Percentiles rank a stretch among this genome's conserved stretches.
phyloP scores from a whole-genome alignment of 768 basidiomycete genomes.

The Russula vinacea region DNA sequence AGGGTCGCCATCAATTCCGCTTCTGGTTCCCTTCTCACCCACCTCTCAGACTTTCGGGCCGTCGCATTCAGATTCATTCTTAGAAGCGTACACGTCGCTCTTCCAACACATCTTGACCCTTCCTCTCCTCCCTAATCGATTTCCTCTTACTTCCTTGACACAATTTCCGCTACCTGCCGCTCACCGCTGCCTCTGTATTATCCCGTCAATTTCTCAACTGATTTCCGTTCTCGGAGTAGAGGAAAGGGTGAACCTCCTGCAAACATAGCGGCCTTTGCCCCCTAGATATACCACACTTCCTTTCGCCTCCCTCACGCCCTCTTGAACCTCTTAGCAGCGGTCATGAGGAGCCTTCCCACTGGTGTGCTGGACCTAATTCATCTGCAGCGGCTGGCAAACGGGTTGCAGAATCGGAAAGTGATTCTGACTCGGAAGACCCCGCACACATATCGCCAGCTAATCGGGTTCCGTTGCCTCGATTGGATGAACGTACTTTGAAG shows the following conservation, averaged over 20 bases:
- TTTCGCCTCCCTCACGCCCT: constrained; percentile 48
- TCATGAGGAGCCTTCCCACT: constrained; percentile 54
- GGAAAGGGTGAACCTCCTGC: constrained; percentile 58
- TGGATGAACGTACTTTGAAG: constrained; percentile 60
- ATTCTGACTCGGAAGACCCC: no score
- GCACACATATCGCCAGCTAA: constrained; percentile 35
- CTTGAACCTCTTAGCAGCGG: constrained; percentile 47
- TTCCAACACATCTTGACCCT: constrained; percentile 37
- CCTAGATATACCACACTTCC: constrained; percentile 57
- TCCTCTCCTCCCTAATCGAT: constrained; percentile 73
- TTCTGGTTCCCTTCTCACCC: constrained; percentile 60
- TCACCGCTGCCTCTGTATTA: constrained; percentile 41
- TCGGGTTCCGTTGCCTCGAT: constrained; percentile 37
- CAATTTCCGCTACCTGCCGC: constrained; percentile 65
- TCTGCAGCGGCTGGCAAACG: no score
- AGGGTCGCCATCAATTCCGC: constrained; percentile 48
- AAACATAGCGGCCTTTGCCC: constrained; percentile 64
- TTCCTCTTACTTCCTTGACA: constrained; percentile 60
- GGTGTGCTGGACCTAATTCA: constrained; percentile 47
- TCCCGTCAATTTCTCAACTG: constrained; percentile 32
- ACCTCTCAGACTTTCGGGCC: constrained; percentile 45
- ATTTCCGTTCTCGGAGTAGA: constrained; percentile 30
- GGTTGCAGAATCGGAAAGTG: no score
- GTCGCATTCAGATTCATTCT: constrained; percentile 13
- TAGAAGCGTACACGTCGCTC: constrained; percentile 20